These are phyloP conservation scores for Hypsizygus marmoreus DNA, from an alignment of 768 basidiomycete genomes.

Conservation along the genomic window DNA sequence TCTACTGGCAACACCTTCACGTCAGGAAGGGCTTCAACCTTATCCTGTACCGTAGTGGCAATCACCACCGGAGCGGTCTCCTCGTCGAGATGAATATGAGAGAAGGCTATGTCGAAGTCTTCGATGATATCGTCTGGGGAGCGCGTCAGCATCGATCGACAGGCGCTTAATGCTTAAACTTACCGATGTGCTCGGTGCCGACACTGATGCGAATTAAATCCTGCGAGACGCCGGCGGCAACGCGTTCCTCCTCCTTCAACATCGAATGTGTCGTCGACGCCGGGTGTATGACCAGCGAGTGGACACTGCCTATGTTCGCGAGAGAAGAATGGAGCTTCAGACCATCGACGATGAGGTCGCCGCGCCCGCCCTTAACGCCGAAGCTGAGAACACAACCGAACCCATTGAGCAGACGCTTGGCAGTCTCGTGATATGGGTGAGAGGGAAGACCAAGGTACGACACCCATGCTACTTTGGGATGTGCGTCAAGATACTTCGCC, in stretches of 20 bases:
- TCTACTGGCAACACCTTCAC: no score
- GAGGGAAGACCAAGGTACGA: slow-evolving; percentile 57
- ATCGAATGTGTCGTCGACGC: slow-evolving; percentile 63
- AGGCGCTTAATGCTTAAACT: no score
- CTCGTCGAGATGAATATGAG: slow-evolving; percentile 1
- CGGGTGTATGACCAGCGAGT: slow-evolving; percentile 55
- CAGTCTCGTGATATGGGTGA: slow-evolving; percentile 53
- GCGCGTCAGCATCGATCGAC: no score
- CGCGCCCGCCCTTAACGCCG: slow-evolving; percentile 50
- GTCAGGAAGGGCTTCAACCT: neutral
- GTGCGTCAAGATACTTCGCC: slow-evolving; percentile 47
- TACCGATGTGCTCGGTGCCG: slow-evolving; percentile 16
- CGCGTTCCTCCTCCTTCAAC: slow-evolving; percentile 47
- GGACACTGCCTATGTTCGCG: slow-evolving; percentile 30
- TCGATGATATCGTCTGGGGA: slow-evolving; percentile 17
- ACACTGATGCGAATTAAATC: slow-evolving; percentile 55
- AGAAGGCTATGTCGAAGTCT: slow-evolving; percentile 14
- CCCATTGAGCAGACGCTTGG: slow-evolving; percentile 43
- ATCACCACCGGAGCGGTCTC: neutral
- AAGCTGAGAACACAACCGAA: slow-evolving; percentile 68
- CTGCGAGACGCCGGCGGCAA: slow-evolving; percentile 51
- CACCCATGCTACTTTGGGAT: slow-evolving; percentile 64
- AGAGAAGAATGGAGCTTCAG: slow-evolving; percentile 38
- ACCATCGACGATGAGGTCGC: slow-evolving; percentile 35
- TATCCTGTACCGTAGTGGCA: neutral